phyloP scores from a whole-genome alignment of 257 asterid genomes.

The Fraxinus pennsylvanica region DNA sequence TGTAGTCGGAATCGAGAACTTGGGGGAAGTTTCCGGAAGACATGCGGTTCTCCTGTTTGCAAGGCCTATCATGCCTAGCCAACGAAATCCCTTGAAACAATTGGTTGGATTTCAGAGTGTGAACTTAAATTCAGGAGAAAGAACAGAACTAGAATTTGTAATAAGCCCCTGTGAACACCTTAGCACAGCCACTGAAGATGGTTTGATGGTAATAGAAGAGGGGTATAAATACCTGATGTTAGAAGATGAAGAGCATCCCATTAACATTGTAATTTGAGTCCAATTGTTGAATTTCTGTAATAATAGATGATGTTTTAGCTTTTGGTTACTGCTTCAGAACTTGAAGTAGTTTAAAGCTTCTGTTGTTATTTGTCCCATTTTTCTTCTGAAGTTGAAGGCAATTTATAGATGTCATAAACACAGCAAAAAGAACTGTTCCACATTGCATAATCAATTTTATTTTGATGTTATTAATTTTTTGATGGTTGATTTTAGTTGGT shows the following conservation, averaged over 20 bases:
- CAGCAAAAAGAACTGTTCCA: no score
- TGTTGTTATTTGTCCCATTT: neutral
- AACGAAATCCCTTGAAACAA: slow-evolving; percentile 47
- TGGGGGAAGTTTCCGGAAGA: slow-evolving; percentile 57
- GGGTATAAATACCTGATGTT: slow-evolving; percentile 55
- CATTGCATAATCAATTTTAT: no score
- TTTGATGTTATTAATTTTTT: no score
- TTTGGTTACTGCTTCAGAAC: neutral
- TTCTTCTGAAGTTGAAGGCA: neutral
- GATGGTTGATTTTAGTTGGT: no score
- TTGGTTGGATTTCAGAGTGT: slow-evolving; percentile 67
- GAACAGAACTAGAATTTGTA: slow-evolving; percentile 42
- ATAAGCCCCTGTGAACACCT: slow-evolving; percentile 77
- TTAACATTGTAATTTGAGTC: slow-evolving; percentile 49
- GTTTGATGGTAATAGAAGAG: slow-evolving; percentile 66
- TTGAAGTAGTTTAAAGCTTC: neutral
- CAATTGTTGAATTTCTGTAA: neutral
- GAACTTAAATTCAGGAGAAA: slow-evolving; percentile 47
- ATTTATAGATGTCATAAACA: no score
- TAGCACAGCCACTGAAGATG: slow-evolving; percentile 62
- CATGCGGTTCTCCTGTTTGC: slow-evolving; percentile 67
- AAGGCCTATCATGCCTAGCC: slow-evolving; percentile 22
- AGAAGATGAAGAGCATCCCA: slow-evolving; percentile 52
- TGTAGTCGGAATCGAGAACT: slow-evolving; percentile 53
- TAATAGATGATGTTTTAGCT: neutral